Percentiles rank a stretch among this genome's conserved stretches.
These are phyloP conservation scores for Rhynchospora breviuscula DNA, from an alignment of 176 grass and related monocot genomes.

Conservation along the genomic window DNA sequence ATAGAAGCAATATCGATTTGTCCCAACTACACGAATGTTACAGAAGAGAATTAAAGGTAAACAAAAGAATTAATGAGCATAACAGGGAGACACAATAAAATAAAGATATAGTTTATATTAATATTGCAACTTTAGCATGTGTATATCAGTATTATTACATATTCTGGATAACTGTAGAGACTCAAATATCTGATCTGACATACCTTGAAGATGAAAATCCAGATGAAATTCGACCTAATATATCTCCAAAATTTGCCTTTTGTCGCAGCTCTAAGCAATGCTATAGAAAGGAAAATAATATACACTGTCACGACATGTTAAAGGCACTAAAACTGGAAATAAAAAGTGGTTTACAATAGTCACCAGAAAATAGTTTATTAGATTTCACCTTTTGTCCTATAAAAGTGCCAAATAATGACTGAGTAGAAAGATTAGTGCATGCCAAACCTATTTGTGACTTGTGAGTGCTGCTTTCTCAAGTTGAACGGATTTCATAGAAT, in stretches of 20 bases:
- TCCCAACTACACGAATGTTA: conserved; percentile 52
- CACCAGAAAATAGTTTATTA: not conserved
- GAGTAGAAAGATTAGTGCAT: conserved; percentile 21
- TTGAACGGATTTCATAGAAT: too few relatives aligned
- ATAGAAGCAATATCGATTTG: conserved; percentile 66
- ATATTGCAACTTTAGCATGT: not conserved
- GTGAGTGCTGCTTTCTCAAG: too few relatives aligned
- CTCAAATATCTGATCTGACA: conserved; percentile 5
- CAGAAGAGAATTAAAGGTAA: not conserved
- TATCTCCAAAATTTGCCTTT: conserved; percentile 70
- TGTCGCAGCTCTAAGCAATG: conserved; percentile 88
- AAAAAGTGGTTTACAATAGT: not conserved
- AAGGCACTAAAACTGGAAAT: not conserved
- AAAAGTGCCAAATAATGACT: conserved; percentile 17
- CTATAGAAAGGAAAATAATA: conserved; percentile 31
- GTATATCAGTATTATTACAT: not conserved
- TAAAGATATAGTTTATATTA: not conserved
- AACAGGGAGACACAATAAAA: not conserved
- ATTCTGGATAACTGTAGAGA: not conserved
- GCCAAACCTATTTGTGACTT: conserved; percentile 76
- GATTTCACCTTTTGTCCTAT: not conserved
- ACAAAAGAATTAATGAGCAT: not conserved
- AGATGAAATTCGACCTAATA: conserved; percentile 53
- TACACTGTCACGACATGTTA: not conserved
- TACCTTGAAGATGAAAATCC: conserved; percentile 86